phyloP scores from a whole-genome alignment of 1,139 yeast species.

The Zygoascus sp. region DNA sequence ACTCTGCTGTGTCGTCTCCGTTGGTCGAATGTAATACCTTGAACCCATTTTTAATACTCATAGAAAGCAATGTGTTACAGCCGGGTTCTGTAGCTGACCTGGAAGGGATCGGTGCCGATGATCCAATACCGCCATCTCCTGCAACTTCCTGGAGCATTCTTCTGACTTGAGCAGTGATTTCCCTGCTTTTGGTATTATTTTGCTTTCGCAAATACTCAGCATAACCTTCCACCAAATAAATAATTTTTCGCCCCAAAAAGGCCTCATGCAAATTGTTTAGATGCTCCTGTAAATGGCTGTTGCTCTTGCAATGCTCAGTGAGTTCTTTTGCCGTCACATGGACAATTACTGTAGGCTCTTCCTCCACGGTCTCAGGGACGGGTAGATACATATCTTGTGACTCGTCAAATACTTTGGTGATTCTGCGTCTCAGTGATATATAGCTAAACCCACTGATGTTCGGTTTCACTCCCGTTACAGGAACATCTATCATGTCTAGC shows the following conservation, averaged over 20 bases:
- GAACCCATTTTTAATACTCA: conserved; percentile 19
- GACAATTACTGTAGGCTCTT: conserved; percentile 19
- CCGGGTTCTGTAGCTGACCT: not conserved
- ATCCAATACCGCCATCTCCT: not conserved
- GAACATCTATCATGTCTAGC: not conserved
- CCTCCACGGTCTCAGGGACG: conserved; percentile 14
- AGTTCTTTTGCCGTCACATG: conserved; percentile 15
- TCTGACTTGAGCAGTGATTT: conserved; percentile 23
- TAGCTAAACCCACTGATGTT: conserved; percentile 6
- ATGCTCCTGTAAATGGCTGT: conserved; percentile 13
- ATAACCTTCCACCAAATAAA: conserved; percentile 27
- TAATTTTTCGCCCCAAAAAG: conserved; percentile 15
- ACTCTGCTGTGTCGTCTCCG: conserved; percentile 22
- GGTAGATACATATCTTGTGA: conserved; percentile 22
- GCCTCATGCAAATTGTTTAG: conserved; percentile 12
- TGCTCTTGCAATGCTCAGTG: conserved; percentile 7
- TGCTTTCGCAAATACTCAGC: conserved; percentile 18
- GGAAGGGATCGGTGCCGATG: not conserved
- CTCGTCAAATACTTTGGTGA: conserved; percentile 19
- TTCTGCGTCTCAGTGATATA: conserved; percentile 20
- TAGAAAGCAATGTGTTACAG: conserved; percentile 11
- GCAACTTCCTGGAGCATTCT: conserved; percentile 19
- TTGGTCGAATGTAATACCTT: conserved; percentile 22
- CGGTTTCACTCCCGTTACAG: not conserved
- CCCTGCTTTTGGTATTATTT: conserved; percentile 19